Evolutionary conservation across 495 filamentous ascomycete species (phyloP).

Genomic region (Beverwykella pulmonaria): DNA sequence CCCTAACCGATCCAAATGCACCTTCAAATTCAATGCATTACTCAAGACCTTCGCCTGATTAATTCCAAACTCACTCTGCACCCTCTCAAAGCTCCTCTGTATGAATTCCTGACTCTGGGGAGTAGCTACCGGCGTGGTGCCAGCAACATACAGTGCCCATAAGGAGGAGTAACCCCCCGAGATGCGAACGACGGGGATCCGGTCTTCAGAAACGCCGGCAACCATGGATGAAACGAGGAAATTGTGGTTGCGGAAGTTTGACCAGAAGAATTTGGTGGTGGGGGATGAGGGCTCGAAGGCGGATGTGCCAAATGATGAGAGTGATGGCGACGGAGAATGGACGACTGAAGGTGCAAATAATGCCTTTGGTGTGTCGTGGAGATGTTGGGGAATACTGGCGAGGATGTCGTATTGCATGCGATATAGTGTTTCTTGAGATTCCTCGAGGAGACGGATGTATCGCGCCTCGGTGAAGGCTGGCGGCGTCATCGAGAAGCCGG

Average conservation of each 20-base stretch:
- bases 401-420: conserved; percentile 31
- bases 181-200: conserved; percentile 20
- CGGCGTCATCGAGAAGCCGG: conserved; percentile 10
- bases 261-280: conserved; percentile 12
- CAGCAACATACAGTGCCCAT: conserved; percentile 26
- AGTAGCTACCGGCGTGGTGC: conserved; percentile 9
- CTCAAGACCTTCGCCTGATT: conserved; percentile 24
- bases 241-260: conserved; percentile 14
- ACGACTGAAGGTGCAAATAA: not conserved
- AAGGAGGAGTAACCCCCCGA: conserved; percentile 28
- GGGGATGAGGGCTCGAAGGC: not conserved
- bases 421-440: conserved; percentile 10
- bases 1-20: conserved; percentile 6
- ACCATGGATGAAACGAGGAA: not conserved
- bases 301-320: not conserved
- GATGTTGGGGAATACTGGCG: conserved; percentile 27
- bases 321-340: not conserved
- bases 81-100: conserved; percentile 1
- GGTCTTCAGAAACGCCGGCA: not conserved
- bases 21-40: conserved; percentile 7
- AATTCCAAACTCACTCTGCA: conserved; percentile 23
- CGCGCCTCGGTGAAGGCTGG: not conserved
- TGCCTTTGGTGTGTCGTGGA: conserved; percentile 23
- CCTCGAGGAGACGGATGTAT: conserved; percentile 7
- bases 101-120: conserved; percentile 21